These are phyloP conservation scores for Trichoderma erinaceum DNA, from an alignment of 495 filamentous ascomycete genomes.

Conservation along the genomic window DNA sequence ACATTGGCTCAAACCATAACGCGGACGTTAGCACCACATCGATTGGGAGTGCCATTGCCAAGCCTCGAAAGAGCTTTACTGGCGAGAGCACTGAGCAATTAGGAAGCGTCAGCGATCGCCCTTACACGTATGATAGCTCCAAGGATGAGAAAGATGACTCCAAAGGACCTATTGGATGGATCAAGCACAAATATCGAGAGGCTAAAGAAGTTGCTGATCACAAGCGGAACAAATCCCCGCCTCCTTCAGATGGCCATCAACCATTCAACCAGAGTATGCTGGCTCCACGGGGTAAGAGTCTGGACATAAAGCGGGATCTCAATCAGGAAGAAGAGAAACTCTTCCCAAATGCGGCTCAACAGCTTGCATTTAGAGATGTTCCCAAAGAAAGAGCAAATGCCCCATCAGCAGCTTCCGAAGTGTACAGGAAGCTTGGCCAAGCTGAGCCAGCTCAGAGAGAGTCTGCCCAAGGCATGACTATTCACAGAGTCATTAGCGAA, in stretches of 20 bases:
- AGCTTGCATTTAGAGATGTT: background rate
- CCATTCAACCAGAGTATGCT: slow-evolving; percentile 24
- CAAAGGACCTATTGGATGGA: slow-evolving; percentile 73
- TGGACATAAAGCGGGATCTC: slow-evolving; percentile 32
- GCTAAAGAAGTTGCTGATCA: slow-evolving; percentile 64
- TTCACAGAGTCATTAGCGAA: background rate
- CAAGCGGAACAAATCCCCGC: slow-evolving; percentile 41
- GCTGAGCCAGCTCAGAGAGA: background rate
- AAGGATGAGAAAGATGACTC: slow-evolving; percentile 45
- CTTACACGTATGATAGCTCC: slow-evolving; percentile 20
- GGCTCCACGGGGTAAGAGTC: slow-evolving; percentile 35
- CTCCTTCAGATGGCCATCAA: slow-evolving; percentile 27
- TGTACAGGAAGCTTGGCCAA: background rate
- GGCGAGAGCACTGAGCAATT: slow-evolving; percentile 46
- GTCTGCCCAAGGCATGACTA: background rate
- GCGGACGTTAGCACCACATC: slow-evolving; percentile 66
- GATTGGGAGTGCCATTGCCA: slow-evolving; percentile 51
- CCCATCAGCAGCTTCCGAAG: background rate
- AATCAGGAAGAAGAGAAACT: slow-evolving; percentile 28
- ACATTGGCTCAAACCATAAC: slow-evolving; percentile 53
- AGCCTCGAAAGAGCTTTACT: slow-evolving; percentile 47
- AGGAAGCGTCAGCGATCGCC: slow-evolving; percentile 25
- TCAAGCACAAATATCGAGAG: slow-evolving; percentile 77
- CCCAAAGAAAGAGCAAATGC: background rate
- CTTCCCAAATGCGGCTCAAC: background rate